These are phyloP conservation scores for Harringtonia lauricola DNA, from an alignment of 2,329 filamentous ascomycete species.

Conservation along the genomic window DNA sequence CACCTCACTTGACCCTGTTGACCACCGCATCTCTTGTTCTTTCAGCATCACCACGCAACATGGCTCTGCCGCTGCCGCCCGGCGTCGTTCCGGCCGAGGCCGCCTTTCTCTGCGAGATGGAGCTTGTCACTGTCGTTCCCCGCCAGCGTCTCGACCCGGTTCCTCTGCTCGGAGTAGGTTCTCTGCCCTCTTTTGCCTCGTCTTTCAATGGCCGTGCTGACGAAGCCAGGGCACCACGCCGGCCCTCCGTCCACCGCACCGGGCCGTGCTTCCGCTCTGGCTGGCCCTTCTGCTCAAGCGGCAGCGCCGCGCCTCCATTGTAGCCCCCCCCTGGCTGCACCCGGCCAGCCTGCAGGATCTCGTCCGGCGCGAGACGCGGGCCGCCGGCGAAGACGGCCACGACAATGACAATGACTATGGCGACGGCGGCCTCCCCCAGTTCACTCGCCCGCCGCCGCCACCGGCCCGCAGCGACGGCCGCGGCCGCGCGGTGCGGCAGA, in stretches of 20 bases:
- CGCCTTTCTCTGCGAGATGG: constrained; percentile 95
- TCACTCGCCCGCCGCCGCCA: constrained; percentile 66
- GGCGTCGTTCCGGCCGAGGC: constrained; percentile 75
- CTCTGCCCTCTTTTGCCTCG: not conserved
- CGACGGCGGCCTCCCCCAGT: constrained; percentile 31
- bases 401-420: not conserved
- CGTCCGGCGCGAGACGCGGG: constrained; percentile 69
- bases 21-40: too few species aligned
- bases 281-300: constrained; percentile 90
- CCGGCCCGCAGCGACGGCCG: constrained; percentile 40
- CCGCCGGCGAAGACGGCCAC: constrained; percentile 18
- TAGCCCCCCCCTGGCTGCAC: constrained; percentile 82
- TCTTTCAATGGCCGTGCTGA: constrained; percentile 7
- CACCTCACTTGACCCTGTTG: too few species aligned
- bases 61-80: constrained; percentile 39
- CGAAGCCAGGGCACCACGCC: constrained; percentile 64
- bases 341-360: constrained; percentile 65
- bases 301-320: constrained; percentile 85
- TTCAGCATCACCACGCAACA: constrained; percentile 14
- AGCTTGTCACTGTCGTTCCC: constrained; percentile 84
- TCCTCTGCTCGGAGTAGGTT: constrained; percentile 70
- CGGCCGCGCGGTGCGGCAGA: constrained; percentile 23
- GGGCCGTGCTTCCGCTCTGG: constrained; percentile 77
- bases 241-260: constrained; percentile 67
- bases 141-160: constrained; percentile 83